Conservation (phyloP, 441 rosid genomes). For the Croton laevigatus region DNA sequence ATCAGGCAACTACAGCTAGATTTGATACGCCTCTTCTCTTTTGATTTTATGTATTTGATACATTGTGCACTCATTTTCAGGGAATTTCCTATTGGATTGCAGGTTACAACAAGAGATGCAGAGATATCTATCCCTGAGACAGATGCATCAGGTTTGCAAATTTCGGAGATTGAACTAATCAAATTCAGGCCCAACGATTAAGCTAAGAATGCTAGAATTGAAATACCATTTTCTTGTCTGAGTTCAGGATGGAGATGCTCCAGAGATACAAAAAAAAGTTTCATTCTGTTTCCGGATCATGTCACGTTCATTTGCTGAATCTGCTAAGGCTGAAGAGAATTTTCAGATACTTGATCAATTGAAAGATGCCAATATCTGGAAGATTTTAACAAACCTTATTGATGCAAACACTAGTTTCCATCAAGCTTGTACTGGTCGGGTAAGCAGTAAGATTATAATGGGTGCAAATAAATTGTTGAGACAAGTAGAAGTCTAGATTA, state of each 20-base stretch:
- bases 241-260: conserved; percentile 76
- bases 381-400: conserved; percentile 64
- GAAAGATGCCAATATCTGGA: conserved; percentile 96
- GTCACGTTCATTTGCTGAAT: conserved; percentile 91
- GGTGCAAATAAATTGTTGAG: conserved; percentile 14
- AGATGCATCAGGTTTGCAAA: conserved; percentile 70
- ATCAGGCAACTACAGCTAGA: conserved; percentile 20
- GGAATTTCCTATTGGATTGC: conserved; percentile 48
- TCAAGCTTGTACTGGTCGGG: conserved; percentile 69
- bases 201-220: conserved; percentile 19
- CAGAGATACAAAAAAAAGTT: conserved; percentile 81
- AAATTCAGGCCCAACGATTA: conserved; percentile 19
- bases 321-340: conserved; percentile 79
- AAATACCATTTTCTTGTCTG: conserved; percentile 26
- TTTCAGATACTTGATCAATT: conserved; percentile 91
- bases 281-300: conserved; percentile 76
- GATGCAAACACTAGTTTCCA: conserved; percentile 73
- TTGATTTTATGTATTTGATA: conserved; percentile 30
- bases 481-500: background rate
- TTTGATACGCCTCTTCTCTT: conserved; percentile 18
- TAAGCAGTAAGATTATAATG: conserved; percentile 36
- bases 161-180: conserved; percentile 22
- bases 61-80: conserved; percentile 39
- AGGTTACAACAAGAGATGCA: conserved; percentile 99
- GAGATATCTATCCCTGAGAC: conserved; percentile 81